phyloP scores from a whole-genome alignment of 805 yeast species.

The Pichia manshurica region DNA sequence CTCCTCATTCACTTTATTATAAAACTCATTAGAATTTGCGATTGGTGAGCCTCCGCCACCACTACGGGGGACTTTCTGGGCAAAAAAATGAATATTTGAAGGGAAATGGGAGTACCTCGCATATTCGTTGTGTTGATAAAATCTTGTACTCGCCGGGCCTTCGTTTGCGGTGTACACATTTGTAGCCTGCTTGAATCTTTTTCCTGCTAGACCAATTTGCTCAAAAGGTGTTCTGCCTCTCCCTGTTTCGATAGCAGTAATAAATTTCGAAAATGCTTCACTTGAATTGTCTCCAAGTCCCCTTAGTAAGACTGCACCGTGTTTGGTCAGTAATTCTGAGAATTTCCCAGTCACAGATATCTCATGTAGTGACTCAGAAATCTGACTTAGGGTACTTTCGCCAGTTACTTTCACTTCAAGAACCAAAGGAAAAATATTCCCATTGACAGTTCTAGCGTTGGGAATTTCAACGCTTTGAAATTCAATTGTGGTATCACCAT shows the following conservation, averaged over 20 bases:
- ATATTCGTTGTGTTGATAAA: conserved; percentile 7
- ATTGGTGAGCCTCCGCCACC: conserved; percentile 7
- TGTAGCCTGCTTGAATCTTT: background rate
- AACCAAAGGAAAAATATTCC: background rate
- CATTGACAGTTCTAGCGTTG: background rate
- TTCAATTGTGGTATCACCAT: background rate
- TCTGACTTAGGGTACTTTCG: background rate
- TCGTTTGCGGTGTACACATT: conserved; percentile 5
- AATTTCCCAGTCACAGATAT: background rate
- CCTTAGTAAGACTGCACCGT: conserved; percentile 4
- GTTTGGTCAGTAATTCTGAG: background rate
- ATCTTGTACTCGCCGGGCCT: background rate
- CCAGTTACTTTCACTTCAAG: background rate
- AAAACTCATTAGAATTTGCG: conserved; percentile 3
- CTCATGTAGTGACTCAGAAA: background rate
- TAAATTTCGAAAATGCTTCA: background rate
- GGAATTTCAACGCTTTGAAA: background rate
- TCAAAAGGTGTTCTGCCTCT: conserved; percentile 6
- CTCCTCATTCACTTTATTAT: background rate
- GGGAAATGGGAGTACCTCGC: conserved; percentile 6
- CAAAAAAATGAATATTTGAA: conserved; percentile 3
- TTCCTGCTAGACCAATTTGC: conserved; percentile 5
- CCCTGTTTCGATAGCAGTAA: conserved; percentile 1
- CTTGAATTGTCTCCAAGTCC: background rate
- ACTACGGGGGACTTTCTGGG: background rate